Evolutionary conservation across 1,284 basidiomycete genomes (phyloP).

Genomic region (Ganoderma leucocontextum): DNA sequence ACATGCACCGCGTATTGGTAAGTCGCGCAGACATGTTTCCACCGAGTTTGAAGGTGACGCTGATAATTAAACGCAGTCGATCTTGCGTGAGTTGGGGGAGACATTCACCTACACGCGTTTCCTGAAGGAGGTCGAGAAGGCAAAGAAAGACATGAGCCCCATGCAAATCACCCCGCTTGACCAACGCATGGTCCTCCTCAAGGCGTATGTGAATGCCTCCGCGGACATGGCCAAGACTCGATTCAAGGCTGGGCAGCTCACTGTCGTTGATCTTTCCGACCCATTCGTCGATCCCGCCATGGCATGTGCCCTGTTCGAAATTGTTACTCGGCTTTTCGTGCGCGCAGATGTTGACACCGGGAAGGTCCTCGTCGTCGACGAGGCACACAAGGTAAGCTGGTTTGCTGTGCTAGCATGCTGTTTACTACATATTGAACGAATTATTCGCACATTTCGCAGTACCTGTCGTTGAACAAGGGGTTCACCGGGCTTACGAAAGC

Average conservation of each 20-base stretch:
- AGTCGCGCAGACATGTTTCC: constrained; percentile 30
- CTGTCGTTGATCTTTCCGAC: constrained; percentile 74
- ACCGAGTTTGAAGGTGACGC: not conserved
- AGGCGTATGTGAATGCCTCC: constrained; percentile 54
- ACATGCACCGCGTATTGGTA: constrained; percentile 70
- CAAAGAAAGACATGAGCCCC: constrained; percentile 60
- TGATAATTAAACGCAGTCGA: constrained; percentile 37
- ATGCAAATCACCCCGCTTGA: constrained; percentile 61
- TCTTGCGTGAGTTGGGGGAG: constrained; percentile 59
- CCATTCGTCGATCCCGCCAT: constrained; percentile 73
- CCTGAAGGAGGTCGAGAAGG: constrained; percentile 51
- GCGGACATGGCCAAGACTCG: constrained; percentile 41
- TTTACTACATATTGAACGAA: not conserved
- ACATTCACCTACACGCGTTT: constrained; percentile 56
- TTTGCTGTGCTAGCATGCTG: not conserved
- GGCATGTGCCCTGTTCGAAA: constrained; percentile 76
- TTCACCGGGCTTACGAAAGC: constrained; percentile 61
- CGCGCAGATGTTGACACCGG: constrained; percentile 66
- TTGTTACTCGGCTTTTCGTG: constrained; percentile 71
- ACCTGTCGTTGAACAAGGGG: constrained; percentile 55
- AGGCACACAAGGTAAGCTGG: constrained; percentile 72
- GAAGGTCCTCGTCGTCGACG: constrained; percentile 77
- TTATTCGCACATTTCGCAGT: constrained; percentile 49
- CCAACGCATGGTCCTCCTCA: constrained; percentile 64
- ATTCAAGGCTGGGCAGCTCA: constrained; percentile 63